Evolutionary conservation across 1,284 basidiomycete species (phyloP), one percentile per base, ranked within the genome.

Genomic region (Leccinum laetum): DNA sequence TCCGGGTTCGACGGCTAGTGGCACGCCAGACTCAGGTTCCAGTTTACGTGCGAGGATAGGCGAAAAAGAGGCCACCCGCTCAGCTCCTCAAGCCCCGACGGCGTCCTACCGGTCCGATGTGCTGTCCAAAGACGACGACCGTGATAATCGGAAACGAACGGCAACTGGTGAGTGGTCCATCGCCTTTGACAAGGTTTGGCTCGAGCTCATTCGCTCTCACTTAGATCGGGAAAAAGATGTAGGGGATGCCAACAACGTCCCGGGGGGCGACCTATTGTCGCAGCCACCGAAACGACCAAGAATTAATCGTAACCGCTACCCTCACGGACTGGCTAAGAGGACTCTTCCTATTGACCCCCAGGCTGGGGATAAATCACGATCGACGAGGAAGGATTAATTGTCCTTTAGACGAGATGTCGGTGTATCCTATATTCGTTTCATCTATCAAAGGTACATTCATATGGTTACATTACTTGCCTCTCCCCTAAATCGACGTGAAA

Each of bases 41-140:
- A 90, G 86, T 71, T 81, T 91, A 60, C 84, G 88, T 64, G 84
- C 89, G 62, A 86, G 89, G 62, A 89, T 91, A 67, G 77, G 87
- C 49, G 89, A 88, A 64, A 86, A 86, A 72, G 85, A 88, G 68
- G 71, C 77, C 35, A 71, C 79, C 62, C 79, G 80, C 4, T 68
- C 77, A 24, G 71, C 70, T 71, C 74, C 81, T 14, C 81, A 81
- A 61, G 78, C 77, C 56, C 79, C 81, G 11, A 73, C 78, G 5
- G 77, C 75, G 62, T 73, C 79, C 16, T 74, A 83, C 68, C 81
- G 83, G 60, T 71, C 72, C 29, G 84, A 86, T 18, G 29, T 72
- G 57, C 72, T 65, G 24, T 71, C 66, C 74, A 80, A 76, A 76
- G 84, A 87, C n/a, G 88, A 91, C 24, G 89, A 90, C 32, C 83